A percentile compares a stretch with the other conserved stretches of the same genome.
Evolutionary conservation across 441 rosid genomes (phyloP).

Genomic region (Erodium trifolium): DNA sequence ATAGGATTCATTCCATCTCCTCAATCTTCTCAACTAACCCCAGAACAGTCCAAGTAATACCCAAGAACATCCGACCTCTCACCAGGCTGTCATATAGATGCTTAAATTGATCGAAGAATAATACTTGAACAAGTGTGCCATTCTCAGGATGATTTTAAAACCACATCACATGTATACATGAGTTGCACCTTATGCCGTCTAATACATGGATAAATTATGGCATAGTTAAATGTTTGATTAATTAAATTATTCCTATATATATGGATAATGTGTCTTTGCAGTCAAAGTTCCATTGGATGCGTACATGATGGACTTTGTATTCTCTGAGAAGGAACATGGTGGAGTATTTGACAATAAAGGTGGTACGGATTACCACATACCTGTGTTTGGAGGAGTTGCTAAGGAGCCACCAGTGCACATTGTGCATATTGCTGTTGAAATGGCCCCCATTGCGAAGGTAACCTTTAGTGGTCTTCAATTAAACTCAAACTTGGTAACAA

Average conservation of each 20-base stretch:
- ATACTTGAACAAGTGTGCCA: neutral
- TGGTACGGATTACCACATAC: slow-evolving; percentile 82
- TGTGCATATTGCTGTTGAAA: slow-evolving; percentile 92
- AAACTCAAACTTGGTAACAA: neutral
- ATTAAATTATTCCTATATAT: slow-evolving; percentile 3
- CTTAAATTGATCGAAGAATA: neutral
- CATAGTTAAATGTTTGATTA: neutral
- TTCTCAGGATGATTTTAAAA: neutral
- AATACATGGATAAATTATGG: neutral
- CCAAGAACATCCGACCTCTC: too few relatives aligned
- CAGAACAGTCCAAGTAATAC: too few relatives aligned
- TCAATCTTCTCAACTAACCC: too few relatives aligned
- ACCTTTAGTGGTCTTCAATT: neutral
- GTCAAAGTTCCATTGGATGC: slow-evolving; percentile 92
- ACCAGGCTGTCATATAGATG: neutral
- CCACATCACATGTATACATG: neutral
- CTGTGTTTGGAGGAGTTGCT: slow-evolving; percentile 61
- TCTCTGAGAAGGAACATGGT: slow-evolving; percentile 85
- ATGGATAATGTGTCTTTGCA: slow-evolving; percentile 31
- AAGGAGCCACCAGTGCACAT: slow-evolving; percentile 90
- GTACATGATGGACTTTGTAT: slow-evolving; percentile 93
- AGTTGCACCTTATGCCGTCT: neutral
- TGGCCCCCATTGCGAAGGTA: slow-evolving; percentile 94
- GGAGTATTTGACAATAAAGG: slow-evolving; percentile 72
- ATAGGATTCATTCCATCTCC: too few relatives aligned